Evolutionary conservation across 139 green algal species (phyloP).

Genomic region (Chlamydomonas sphaeroides): DNA sequence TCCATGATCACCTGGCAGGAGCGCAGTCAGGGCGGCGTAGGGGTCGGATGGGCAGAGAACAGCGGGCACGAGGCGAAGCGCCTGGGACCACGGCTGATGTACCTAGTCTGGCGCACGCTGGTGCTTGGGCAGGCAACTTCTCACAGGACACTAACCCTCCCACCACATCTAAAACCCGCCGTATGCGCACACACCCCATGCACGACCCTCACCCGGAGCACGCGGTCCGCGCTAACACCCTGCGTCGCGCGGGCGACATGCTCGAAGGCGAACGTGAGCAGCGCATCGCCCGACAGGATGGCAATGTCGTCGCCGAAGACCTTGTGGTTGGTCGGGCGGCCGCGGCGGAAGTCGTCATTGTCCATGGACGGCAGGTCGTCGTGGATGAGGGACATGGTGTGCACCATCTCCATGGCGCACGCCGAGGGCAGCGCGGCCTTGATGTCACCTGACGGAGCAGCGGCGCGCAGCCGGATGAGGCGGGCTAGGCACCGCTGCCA

Average conservation of each 20-base stretch:
- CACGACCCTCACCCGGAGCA: constrained; percentile 78
- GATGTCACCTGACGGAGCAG: constrained; percentile 55
- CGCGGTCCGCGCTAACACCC: constrained; percentile 81
- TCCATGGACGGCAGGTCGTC: constrained; percentile 98
- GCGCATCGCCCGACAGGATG: constrained; percentile 96
- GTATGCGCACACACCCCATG: too few relatives aligned
- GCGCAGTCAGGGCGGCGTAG: background rate
- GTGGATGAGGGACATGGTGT: constrained; percentile 98
- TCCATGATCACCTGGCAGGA: constrained; percentile 80
- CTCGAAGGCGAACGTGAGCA: constrained; percentile 96
- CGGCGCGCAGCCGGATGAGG: too few relatives aligned
- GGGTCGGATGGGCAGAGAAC: background rate
- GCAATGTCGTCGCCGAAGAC: constrained; percentile 97
- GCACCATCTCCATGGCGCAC: constrained; percentile 98
- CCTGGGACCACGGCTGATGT: too few relatives aligned
- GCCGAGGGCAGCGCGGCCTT: constrained; percentile 89
- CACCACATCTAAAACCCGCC: too few relatives aligned
- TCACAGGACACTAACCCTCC: too few relatives aligned
- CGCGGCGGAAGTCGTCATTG: constrained; percentile 98
- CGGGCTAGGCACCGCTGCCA: too few relatives aligned
- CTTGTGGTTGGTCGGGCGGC: constrained; percentile 75
- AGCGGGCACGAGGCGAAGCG: background rate
- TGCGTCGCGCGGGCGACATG: constrained; percentile 92
- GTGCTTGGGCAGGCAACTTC: too few relatives aligned
- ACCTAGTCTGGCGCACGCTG: too few relatives aligned